phyloP scores from a whole-genome alignment of 148 eudicot species.

The Chenopodium formosanum region DNA sequence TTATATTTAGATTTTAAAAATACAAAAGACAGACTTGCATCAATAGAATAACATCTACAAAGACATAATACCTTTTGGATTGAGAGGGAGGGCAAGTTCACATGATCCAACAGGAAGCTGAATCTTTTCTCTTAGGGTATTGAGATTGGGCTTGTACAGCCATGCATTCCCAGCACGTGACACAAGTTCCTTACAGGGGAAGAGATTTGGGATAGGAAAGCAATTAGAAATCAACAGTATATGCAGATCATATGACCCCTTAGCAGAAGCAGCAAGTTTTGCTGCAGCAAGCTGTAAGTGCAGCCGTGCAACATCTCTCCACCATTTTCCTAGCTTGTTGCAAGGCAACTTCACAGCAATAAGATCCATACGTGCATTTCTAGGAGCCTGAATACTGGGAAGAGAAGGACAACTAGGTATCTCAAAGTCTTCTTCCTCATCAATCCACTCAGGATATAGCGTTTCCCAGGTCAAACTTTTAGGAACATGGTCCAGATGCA shows the following conservation, averaged over 20 bases:
- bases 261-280: conserved; percentile 64
- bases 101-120: conserved; percentile 95
- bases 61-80: conserved; percentile 61
- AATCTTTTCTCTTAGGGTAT: conserved; percentile 70
- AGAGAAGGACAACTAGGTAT: conserved; percentile 69
- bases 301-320: conserved; percentile 76
- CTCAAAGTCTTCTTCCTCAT: conserved; percentile 85
- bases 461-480: conserved; percentile 72
- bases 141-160: conserved; percentile 73
- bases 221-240: conserved; percentile 75
- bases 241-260: conserved; percentile 66
- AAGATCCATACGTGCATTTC: conserved; percentile 80
- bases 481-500: conserved; percentile 53
- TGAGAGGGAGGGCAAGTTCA: conserved; percentile 83
- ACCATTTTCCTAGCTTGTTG: conserved; percentile 62
- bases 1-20: neutral
- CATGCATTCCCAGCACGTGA: conserved; percentile 62
- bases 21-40: neutral
- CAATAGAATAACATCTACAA: neutral
- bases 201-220: conserved; percentile 81
- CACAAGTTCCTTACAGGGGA: conserved; percentile 80
- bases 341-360: conserved; percentile 93
- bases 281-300: conserved; percentile 91
- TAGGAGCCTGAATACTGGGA: conserved; percentile 56
- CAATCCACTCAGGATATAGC: conserved; percentile 95